A percentile compares a stretch with the other conserved stretches of the same genome.
These are phyloP conservation scores for Neurospora tetraspora DNA, from an alignment of 495 filamentous ascomycete species.

Conservation along the genomic window DNA sequence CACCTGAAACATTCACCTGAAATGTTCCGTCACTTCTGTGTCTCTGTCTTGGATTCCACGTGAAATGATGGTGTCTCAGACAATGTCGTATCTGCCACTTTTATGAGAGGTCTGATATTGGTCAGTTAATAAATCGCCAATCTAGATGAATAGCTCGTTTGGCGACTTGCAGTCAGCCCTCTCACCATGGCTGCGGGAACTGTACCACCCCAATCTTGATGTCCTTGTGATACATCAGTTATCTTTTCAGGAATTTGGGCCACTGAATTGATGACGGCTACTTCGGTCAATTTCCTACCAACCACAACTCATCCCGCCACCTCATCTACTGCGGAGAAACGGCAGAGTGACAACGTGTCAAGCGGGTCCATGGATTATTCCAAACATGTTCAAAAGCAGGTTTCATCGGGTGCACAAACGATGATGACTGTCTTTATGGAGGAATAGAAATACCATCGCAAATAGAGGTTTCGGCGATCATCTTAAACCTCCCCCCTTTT, in stretches of 20 bases:
- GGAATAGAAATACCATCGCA: background rate
- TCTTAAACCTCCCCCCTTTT: background rate
- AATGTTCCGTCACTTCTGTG: background rate
- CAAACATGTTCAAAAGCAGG: conserved; percentile 14
- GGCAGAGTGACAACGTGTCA: background rate
- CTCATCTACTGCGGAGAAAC: background rate
- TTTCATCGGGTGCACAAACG: conserved; percentile 5
- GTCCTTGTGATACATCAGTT: background rate
- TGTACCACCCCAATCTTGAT: background rate
- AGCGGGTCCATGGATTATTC: background rate
- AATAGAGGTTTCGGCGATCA: background rate
- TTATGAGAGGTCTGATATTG: background rate
- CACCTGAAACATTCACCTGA: background rate
- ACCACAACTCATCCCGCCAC: background rate
- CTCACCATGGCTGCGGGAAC: background rate
- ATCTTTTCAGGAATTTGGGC: background rate
- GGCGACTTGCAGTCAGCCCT: background rate
- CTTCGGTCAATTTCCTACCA: background rate
- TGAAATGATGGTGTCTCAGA: background rate
- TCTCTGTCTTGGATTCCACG: background rate
- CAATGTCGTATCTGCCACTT: background rate
- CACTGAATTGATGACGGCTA: background rate
- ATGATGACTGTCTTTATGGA: background rate
- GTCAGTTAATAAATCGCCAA: background rate
- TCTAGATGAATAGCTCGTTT: background rate